Percentiles rank a stretch among this genome's conserved stretches.
phyloP scores from a whole-genome alignment of 2,329 filamentous ascomycete species.

The Elsinoe batatas region DNA sequence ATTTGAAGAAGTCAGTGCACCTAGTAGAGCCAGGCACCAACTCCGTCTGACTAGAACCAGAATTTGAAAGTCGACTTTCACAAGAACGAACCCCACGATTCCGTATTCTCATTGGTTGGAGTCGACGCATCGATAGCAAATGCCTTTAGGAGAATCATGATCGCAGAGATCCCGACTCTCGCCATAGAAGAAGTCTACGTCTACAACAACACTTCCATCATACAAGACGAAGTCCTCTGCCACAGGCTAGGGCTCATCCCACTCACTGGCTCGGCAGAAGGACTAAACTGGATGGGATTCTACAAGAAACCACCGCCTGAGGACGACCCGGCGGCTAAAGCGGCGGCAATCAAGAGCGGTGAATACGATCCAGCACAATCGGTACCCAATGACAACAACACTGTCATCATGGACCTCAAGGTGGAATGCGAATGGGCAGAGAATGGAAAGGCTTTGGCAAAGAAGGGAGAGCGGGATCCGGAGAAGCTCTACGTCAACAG shows the following conservation, averaged over 20 bases:
- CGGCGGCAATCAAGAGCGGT: constrained; percentile 34
- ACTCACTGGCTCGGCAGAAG: constrained; percentile 67
- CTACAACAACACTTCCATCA: constrained; percentile 92
- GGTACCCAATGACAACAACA: constrained; percentile 67
- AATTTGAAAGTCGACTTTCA: constrained; percentile 72
- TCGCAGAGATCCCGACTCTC: constrained; percentile 86
- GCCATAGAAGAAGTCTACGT: constrained; percentile 92
- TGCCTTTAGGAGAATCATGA: constrained; percentile 90
- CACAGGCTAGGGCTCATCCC: constrained; percentile 86
- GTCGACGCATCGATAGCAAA: constrained; percentile 91
- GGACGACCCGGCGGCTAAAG: constrained; percentile 45
- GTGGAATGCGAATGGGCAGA: constrained; percentile 72
- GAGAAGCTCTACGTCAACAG: constrained; percentile 76
- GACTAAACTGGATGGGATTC: constrained; percentile 74
- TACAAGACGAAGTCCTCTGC: constrained; percentile 93
- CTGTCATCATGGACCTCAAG: constrained; percentile 66
- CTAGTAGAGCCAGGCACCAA: constrained; percentile 1
- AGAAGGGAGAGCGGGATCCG: constrained; percentile 66
- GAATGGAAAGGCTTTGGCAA: constrained; percentile 47
- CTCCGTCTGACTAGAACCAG: constrained; percentile 25
- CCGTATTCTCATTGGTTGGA: constrained; percentile 84
- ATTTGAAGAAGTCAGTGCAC: constrained; percentile 48
- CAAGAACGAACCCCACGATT: constrained; percentile 64
- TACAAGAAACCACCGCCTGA: constrained; percentile 56
- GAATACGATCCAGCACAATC: constrained; percentile 35